Percentiles rank a stretch among this genome's conserved stretches.
Evolutionary conservation across 257 asterid genomes (phyloP).

Genomic region (Leptodermis oblonga): DNA sequence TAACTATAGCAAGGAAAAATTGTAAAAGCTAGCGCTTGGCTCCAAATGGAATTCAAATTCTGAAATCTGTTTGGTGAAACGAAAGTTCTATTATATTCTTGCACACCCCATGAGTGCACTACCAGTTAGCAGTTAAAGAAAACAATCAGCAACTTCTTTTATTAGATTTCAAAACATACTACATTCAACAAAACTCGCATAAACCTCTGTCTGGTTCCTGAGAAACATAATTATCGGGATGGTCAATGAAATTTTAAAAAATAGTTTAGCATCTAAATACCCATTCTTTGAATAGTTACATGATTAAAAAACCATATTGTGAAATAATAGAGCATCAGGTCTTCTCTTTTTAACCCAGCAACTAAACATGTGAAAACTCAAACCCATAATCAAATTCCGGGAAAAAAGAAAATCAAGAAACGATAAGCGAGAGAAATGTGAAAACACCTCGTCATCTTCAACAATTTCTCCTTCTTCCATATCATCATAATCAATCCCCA

Average conservation of each 20-base stretch:
- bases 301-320: background rate
- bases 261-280: background rate
- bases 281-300: background rate
- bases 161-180: background rate
- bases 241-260: background rate
- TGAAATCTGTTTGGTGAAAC: conserved; percentile 32
- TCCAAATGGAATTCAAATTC: conserved; percentile 40
- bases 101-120: conserved; percentile 19
- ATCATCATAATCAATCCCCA: conserved; percentile 75
- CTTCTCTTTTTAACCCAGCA: background rate
- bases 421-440: conserved; percentile 31
- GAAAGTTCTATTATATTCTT: conserved; percentile 30
- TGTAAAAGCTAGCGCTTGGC: conserved; percentile 38
- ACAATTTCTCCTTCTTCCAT: conserved; percentile 98
- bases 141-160: conserved; percentile 18
- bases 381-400: background rate
- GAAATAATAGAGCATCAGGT: background rate
- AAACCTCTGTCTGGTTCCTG: background rate
- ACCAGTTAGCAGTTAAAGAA: conserved; percentile 21
- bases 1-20: conserved; percentile 57
- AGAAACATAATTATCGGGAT: background rate
- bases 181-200: background rate
- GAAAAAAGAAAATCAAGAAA: background rate
- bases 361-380: background rate
- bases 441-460: conserved; percentile 74